Conservation (phyloP, 495 filamentous ascomycete species). For the Aeminium ludgeri region DNA sequence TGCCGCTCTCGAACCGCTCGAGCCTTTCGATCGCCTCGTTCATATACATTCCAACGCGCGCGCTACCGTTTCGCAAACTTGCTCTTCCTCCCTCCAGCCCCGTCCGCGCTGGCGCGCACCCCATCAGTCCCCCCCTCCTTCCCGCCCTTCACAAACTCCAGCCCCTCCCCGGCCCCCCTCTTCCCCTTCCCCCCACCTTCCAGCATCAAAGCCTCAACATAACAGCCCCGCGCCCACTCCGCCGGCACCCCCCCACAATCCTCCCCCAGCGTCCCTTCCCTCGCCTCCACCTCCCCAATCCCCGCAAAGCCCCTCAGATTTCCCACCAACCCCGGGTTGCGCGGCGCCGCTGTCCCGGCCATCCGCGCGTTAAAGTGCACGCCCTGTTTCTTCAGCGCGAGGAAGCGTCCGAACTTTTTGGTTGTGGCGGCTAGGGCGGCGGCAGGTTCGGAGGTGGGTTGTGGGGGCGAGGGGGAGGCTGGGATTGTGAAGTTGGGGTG, state of each 20-base stretch:
- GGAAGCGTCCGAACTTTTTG: slow-evolving; percentile 67
- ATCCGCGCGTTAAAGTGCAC: slow-evolving; percentile 84
- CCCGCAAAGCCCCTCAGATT: slow-evolving; percentile 73
- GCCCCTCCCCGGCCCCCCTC: slow-evolving; percentile 39
- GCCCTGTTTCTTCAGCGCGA: slow-evolving; percentile 66
- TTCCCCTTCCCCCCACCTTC: slow-evolving; percentile 43
- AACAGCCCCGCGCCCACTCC: slow-evolving; percentile 52
- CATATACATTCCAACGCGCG: too few species aligned
- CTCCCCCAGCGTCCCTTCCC: slow-evolving; percentile 49
- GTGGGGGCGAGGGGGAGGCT: slow-evolving; percentile 59
- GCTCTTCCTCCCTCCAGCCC: too few species aligned
- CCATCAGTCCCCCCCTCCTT: neutral
- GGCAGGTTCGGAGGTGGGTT: slow-evolving; percentile 17
- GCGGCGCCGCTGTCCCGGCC: slow-evolving; percentile 48
- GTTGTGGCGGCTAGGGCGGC: slow-evolving; percentile 30
- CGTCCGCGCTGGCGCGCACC: too few species aligned
- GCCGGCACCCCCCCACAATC: slow-evolving; percentile 48
- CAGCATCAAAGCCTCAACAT: slow-evolving; percentile 51
- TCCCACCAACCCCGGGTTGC: slow-evolving; percentile 62
- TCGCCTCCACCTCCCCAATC: slow-evolving; percentile 49
- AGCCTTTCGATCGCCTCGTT: too few species aligned
- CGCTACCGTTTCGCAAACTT: too few species aligned
- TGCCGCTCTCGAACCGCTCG: too few species aligned
- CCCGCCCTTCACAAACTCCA: slow-evolving; percentile 53
- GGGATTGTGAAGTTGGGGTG: slow-evolving; percentile 67